Percentiles rank a stretch among this genome's conserved stretches.
Evolutionary conservation across 768 basidiomycete genomes (phyloP).

Genomic region (Vararia minispora): DNA sequence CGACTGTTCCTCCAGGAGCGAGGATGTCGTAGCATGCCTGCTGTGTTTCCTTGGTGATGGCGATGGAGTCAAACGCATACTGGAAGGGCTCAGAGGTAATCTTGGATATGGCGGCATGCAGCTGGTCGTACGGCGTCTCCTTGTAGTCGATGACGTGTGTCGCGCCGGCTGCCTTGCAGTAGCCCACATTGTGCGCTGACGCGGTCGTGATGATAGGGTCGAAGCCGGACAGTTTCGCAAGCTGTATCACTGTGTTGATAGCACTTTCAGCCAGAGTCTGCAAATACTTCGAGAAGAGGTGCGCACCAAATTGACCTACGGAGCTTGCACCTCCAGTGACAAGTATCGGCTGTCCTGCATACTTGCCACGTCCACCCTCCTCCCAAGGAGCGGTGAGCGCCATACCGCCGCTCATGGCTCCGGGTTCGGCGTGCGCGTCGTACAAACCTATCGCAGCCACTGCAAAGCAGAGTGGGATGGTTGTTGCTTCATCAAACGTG

Average conservation of each 20-base stretch:
- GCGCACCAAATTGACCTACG: constrained; percentile 38
- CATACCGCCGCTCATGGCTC: constrained; percentile 18
- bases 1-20: constrained; percentile 7
- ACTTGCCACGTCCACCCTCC: constrained; percentile 26
- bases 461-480: constrained; percentile 36
- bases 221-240: constrained; percentile 13
- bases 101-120: constrained; percentile 8
- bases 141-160: constrained; percentile 15
- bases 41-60: constrained; percentile 9
- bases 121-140: constrained; percentile 1
- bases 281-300: background rate
- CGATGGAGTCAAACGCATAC: constrained; percentile 11
- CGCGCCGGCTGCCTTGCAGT: constrained; percentile 8
- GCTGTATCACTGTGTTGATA: constrained; percentile 11
- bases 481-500: constrained; percentile 37
- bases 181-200: constrained; percentile 6
- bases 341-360: constrained; percentile 32
- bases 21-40: constrained; percentile 9
- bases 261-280: background rate
- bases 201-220: constrained; percentile 13
- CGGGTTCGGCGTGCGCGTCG: constrained; percentile 21
- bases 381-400: constrained; percentile 30
- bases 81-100: constrained; percentile 8
- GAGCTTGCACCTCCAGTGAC: constrained; percentile 38
- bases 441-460: constrained; percentile 43